phyloP scores from a whole-genome alignment of 2,329 filamentous ascomycete genomes.

The Beauveria sp. region DNA sequence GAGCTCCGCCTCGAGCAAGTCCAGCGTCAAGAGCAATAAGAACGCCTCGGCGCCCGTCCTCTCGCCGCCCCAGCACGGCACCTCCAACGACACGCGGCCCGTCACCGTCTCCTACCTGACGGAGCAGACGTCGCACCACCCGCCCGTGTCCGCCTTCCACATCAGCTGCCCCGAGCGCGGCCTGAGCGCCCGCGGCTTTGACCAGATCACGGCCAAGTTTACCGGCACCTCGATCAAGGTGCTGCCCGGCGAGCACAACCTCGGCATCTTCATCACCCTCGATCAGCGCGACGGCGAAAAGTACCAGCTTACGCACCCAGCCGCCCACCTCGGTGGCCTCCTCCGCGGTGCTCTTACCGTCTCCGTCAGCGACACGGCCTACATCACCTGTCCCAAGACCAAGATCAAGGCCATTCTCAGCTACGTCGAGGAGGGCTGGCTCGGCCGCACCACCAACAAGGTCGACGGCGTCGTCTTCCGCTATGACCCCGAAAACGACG shows the following conservation, averaged over 20 bases:
- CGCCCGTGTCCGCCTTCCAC: conserved; percentile 92
- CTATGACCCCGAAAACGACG: conserved; percentile 82
- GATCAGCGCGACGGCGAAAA: conserved; percentile 76
- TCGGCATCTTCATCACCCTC: conserved; percentile 89
- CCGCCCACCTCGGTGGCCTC: conserved; percentile 85
- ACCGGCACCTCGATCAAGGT: conserved; percentile 93
- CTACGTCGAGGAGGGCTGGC: conserved; percentile 92
- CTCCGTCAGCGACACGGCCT: conserved; percentile 83
- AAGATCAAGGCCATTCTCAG: conserved; percentile 86
- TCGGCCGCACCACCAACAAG: conserved; percentile 83
- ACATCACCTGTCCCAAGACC: conserved; percentile 82
- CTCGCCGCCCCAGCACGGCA: conserved; percentile 41
- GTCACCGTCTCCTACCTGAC: conserved; percentile 89
- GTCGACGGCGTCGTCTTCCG: conserved; percentile 86
- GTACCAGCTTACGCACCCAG: conserved; percentile 90
- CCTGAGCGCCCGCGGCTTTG: conserved; percentile 79
- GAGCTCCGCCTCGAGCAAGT: conserved; percentile 41
- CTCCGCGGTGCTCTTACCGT: conserved; percentile 82
- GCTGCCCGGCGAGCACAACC: conserved; percentile 82
- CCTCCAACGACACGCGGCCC: conserved; percentile 36
- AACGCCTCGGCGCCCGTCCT: conserved; percentile 41
- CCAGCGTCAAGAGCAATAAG: conserved; percentile 28
- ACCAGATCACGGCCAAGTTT: conserved; percentile 96
- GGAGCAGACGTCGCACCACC: conserved; percentile 96
- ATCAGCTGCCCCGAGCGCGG: conserved; percentile 89